Evolutionary conservation across 305 asterid genomes (phyloP), one percentile per base, ranked within the genome.

Genomic region (Rubia peregrina): DNA sequence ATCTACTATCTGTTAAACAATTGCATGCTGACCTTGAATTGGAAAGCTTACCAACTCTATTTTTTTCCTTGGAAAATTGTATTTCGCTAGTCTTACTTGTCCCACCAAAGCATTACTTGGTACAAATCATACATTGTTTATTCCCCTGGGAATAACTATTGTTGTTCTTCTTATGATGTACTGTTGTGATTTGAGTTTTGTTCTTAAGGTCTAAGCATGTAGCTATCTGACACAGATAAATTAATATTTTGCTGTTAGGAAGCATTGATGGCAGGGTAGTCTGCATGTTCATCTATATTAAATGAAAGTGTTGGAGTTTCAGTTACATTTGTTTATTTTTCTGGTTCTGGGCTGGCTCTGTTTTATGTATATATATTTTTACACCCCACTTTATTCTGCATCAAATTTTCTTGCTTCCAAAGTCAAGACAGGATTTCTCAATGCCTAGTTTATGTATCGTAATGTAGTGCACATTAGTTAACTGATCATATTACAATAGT

Each of bases 21-120:
- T 10, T 49, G 65, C 38, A 36, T 38, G 61, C 70, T 64, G 67
- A 19, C 65, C 40, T 44, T 64, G 65, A 63, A 42, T 30, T 6
- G 26, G 75, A 65, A 73, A 60, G 57, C 71, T 60, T 38, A 59
- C 77, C 73, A 59, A 33, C 56, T 22, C 16, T 51, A 51, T 10
- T 4, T 46, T 67, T 56, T 33, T 42, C 10, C 57, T 12, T 9
- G 19, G 17, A 30, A 56, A 57, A 17, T 3, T 51, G 44, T 38
- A 13, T 26, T 30, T 41, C 16, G 24, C 14, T 51, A 42, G 10
- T 9, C 49, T 44, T 24, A 43, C 49, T 44, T 48, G 14, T 36
- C 21, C 33, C 48, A 51, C n/a, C 21, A 16, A 16, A 48, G 57
- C 57, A 44, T 66, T 46, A 49, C 44, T 60, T n/a, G 48, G 22